These are phyloP conservation scores for Lepiota venenata DNA, from an alignment of 768 basidiomycete genomes.

Conservation along the genomic window DNA sequence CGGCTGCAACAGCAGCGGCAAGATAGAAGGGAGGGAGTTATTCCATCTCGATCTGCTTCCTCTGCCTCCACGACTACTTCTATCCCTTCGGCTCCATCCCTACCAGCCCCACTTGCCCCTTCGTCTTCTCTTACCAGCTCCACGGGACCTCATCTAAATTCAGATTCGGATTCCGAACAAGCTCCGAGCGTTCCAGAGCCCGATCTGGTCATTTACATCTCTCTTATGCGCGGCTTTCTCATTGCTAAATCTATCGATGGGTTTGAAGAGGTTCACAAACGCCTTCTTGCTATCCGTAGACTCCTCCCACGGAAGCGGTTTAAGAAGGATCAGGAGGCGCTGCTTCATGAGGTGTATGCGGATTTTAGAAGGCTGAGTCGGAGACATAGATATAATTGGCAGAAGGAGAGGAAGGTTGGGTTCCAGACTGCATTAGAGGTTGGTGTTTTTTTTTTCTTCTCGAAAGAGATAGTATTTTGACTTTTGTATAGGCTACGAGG, in stretches of 20 bases:
- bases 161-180: neutral
- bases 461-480: no score
- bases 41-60: neutral
- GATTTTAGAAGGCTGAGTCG: conserved; percentile 4
- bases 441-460: neutral
- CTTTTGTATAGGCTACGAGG: no score
- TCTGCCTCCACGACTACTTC: neutral
- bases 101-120: neutral
- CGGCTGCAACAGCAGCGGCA: neutral
- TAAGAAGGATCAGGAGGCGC: conserved; percentile 10
- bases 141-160: neutral
- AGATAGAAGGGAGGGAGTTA: neutral
- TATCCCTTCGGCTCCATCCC: neutral
- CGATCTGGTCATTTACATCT: conserved; percentile 32
- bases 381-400: conserved; percentile 2
- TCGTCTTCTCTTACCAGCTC: neutral
- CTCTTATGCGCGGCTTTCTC: conserved; percentile 35
- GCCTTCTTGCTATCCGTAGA: conserved; percentile 15
- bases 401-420: neutral
- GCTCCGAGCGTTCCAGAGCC: conserved; percentile 13
- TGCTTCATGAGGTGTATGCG: conserved; percentile 3
- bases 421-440: neutral
- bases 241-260: conserved; percentile 22
- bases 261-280: conserved; percentile 27
- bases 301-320: conserved; percentile 23